phyloP scores from a whole-genome alignment of 2,329 filamentous ascomycete genomes.

The Exophiala calicioides region DNA sequence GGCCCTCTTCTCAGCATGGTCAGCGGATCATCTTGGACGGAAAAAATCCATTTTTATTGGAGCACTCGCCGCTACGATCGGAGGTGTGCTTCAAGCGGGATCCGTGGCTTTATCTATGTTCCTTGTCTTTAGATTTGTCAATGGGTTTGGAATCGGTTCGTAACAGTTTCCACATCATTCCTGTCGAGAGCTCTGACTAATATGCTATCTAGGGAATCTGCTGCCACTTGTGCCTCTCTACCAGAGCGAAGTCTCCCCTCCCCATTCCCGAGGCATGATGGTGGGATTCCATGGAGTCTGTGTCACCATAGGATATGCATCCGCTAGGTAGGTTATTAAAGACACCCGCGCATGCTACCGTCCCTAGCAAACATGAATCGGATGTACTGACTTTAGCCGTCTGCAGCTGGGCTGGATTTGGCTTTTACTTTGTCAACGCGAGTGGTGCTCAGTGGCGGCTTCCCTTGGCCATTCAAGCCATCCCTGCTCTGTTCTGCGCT shows the following conservation, averaged over 20 bases:
- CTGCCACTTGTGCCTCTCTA: slow-evolving; percentile 15
- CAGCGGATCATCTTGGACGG: slow-evolving; percentile 6
- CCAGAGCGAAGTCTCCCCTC: slow-evolving; percentile 19
- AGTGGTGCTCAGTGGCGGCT: slow-evolving; percentile 14
- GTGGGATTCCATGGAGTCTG: slow-evolving; percentile 14
- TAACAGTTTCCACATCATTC: neutral
- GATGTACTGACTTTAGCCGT: neutral
- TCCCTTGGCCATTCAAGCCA: slow-evolving; percentile 13
- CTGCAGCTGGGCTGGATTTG: slow-evolving; percentile 16
- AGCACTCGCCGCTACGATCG: neutral
- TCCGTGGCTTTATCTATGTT: slow-evolving; percentile 14
- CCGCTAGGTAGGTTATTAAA: too few relatives aligned
- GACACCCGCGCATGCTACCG: too few relatives aligned
- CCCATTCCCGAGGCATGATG: slow-evolving; percentile 16
- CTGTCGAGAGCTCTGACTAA: neutral
- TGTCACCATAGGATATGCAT: slow-evolving; percentile 9
- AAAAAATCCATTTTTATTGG: slow-evolving; percentile 5
- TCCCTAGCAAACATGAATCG: neutral
- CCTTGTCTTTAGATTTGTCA: slow-evolving; percentile 13
- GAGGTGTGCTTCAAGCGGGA: slow-evolving; percentile 1
- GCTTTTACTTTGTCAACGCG: slow-evolving; percentile 11
- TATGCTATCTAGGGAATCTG: neutral
- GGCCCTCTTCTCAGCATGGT: slow-evolving; percentile 41
- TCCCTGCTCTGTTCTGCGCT: slow-evolving; percentile 31
- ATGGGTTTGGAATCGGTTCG: slow-evolving; percentile 11